Percentiles rank a stretch among this genome's conserved stretches.
phyloP scores from a whole-genome alignment of 2,329 filamentous ascomycete genomes.

The Cercospora zeae-maydis region DNA sequence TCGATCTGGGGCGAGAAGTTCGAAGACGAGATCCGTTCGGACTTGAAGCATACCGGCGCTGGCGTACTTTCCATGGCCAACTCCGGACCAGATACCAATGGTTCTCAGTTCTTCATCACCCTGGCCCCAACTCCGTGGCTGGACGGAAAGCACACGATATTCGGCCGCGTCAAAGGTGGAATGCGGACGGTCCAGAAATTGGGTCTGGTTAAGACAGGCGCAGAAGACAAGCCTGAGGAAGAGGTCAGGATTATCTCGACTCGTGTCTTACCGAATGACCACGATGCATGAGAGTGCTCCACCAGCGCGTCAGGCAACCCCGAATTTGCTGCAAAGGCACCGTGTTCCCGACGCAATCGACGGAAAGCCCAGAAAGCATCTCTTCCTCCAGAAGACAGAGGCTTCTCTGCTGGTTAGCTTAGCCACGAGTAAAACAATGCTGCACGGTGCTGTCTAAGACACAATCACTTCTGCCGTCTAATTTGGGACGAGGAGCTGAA shows the following conservation, averaged over 20 bases:
- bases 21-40: constrained; percentile 78
- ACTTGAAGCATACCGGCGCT: constrained; percentile 67
- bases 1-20: constrained; percentile 94
- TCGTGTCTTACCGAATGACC: constrained; percentile 62
- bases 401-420: too few species aligned
- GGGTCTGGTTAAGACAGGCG: constrained; percentile 78
- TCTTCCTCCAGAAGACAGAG: too few species aligned
- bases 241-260: constrained; percentile 77
- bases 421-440: too few species aligned
- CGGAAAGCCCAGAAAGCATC: neutral
- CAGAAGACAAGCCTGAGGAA: constrained; percentile 75
- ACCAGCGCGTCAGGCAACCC: too few species aligned
- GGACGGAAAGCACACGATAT: constrained; percentile 96
- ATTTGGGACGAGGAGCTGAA: neutral
- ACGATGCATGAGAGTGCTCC: constrained; percentile 48
- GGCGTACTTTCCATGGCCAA: constrained; percentile 92
- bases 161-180: constrained; percentile 81
- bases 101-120: constrained; percentile 93
- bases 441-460: too few species aligned
- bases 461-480: neutral
- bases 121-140: constrained; percentile 92
- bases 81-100: constrained; percentile 86
- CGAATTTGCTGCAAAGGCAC: too few species aligned
- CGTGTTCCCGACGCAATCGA: too few species aligned
- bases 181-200: constrained; percentile 82